Conservation (phyloP, 139 green algal genomes). For the Auxenochlorella protothecoides region DNA sequence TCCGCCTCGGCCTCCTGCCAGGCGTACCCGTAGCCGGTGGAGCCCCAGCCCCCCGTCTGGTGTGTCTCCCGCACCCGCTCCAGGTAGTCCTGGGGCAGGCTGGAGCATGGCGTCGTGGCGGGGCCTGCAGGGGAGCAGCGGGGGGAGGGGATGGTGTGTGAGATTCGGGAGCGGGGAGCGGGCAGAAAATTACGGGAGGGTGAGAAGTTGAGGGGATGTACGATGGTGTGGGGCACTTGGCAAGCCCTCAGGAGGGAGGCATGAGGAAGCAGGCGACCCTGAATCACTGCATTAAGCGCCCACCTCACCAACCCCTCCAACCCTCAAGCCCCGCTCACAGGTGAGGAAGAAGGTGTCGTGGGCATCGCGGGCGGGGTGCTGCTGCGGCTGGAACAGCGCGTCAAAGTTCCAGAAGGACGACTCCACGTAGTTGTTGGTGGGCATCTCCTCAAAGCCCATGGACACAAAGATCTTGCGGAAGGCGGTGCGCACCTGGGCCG, state of each 20-base stretch:
- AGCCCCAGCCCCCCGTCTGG: slow-evolving; percentile 78
- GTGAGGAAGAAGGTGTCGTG: slow-evolving; percentile 99
- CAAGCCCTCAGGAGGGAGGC: background rate
- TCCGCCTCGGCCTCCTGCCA: slow-evolving; percentile 85
- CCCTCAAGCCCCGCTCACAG: slow-evolving; percentile 14
- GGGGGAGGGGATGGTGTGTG: background rate
- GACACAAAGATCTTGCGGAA: slow-evolving; percentile 91
- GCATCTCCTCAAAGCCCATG: slow-evolving; percentile 93
- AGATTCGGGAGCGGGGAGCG: too few relatives aligned
- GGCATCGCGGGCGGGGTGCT: slow-evolving; percentile 92
- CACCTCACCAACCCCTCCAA: background rate
- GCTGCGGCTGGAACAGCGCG: slow-evolving; percentile 97
- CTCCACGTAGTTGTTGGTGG: slow-evolving; percentile 89
- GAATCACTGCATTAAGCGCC: background rate
- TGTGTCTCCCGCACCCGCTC: slow-evolving; percentile 70
- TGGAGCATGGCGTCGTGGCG: slow-evolving; percentile 38
- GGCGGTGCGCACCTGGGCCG: slow-evolving; percentile 62
- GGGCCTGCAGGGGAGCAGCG: slow-evolving; percentile 34
- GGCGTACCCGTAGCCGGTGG: slow-evolving; percentile 77
- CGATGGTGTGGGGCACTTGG: background rate
- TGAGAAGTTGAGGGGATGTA: background rate
- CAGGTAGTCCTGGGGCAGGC: slow-evolving; percentile 77
- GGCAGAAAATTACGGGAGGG: background rate
- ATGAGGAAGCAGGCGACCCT: background rate
- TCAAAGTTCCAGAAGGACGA: slow-evolving; percentile 99